Base-by-base conservation (phyloP, 305 asterid species). In the Solanum chacoense region DNA sequence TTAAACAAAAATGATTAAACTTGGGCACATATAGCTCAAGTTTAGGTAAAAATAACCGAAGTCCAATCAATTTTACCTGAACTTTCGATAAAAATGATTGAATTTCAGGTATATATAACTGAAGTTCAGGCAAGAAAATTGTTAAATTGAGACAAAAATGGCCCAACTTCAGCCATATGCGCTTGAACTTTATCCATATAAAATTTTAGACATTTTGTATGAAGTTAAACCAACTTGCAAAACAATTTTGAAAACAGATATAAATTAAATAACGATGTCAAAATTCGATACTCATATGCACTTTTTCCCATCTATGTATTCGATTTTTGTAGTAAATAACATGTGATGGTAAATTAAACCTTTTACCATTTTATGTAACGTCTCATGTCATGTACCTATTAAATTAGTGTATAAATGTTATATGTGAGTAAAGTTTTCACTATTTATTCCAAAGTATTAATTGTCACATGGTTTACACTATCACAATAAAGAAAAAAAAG, bases 381-480 rank as follows among this genome's bases (percentile, higher is more conserved):
- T 18, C 29, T 29, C 69, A 81, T 45, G 18, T 45, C 7, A 45
- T 20, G 10, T 80, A 40, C 9, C 6, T 50, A 83, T 83, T 83
- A 22, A 31, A 11, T 50, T 31, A 42, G 73, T 50, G 72, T 31
- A 55, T 55, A 20, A 50, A 50, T 6, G 22, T 37, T 20, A 29
- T 3, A 16, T 26, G 14, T 40, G 36, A 14, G 35, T 16, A 42
- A 29, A 42, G 16, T 81, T 81, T 80, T 81, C 71, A 22, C 31
- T 20, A 18, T 83, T 29, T 83, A 45, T 50, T 83, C 86, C 73
- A 28, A 83, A 83, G 20, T 55, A 29, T 29, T 55, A 55, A 55
- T 55, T 29, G 42, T 83, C 86, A 83, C 86, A 83, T 83, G 88
- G 55, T 85, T 76, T 87, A 79, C 81, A 85, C 88, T 81, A 87